Percentiles rank a stretch among this genome's conserved stretches.
These are phyloP conservation scores for Massariosphaeria phaeospora DNA, from an alignment of 495 filamentous ascomycete genomes.

Conservation along the genomic window DNA sequence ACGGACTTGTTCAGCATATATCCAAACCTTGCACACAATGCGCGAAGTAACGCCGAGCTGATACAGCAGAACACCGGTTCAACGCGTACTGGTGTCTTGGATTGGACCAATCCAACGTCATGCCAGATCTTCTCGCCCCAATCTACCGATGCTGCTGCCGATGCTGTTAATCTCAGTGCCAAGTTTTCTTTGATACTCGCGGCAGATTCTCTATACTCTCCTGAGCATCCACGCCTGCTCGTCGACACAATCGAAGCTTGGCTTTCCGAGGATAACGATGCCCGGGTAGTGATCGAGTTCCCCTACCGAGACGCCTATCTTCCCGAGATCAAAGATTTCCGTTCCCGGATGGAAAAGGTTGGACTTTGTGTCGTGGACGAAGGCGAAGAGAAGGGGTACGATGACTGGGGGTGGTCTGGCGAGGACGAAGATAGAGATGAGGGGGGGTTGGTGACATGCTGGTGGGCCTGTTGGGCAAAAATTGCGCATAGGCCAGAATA, in stretches of 20 bases:
- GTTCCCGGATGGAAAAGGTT: slow-evolving; percentile 47
- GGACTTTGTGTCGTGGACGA: slow-evolving; percentile 54
- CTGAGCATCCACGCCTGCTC: slow-evolving; percentile 59
- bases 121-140: neutral
- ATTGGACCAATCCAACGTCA: slow-evolving; percentile 54
- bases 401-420: slow-evolving; percentile 65
- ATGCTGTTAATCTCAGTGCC: neutral
- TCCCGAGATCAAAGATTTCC: slow-evolving; percentile 51
- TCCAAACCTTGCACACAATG: slow-evolving; percentile 60
- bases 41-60: slow-evolving; percentile 47
- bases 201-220: slow-evolving; percentile 67
- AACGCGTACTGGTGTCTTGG: slow-evolving; percentile 54
- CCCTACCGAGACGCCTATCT: slow-evolving; percentile 59
- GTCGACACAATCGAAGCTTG: slow-evolving; percentile 53
- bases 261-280: slow-evolving; percentile 46
- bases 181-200: slow-evolving; percentile 61
- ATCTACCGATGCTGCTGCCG: slow-evolving; percentile 18
- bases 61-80: slow-evolving; percentile 21
- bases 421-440: slow-evolving; percentile 46
- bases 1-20: slow-evolving; percentile 70
- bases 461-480: slow-evolving; percentile 59
- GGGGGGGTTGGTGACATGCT: slow-evolving; percentile 53
- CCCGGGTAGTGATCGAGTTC: slow-evolving; percentile 59
- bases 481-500: slow-evolving; percentile 9
- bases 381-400: slow-evolving; percentile 61